Evolutionary conservation across 179 eudicot genomes (phyloP).

Genomic region (Beta macrorhiza): DNA sequence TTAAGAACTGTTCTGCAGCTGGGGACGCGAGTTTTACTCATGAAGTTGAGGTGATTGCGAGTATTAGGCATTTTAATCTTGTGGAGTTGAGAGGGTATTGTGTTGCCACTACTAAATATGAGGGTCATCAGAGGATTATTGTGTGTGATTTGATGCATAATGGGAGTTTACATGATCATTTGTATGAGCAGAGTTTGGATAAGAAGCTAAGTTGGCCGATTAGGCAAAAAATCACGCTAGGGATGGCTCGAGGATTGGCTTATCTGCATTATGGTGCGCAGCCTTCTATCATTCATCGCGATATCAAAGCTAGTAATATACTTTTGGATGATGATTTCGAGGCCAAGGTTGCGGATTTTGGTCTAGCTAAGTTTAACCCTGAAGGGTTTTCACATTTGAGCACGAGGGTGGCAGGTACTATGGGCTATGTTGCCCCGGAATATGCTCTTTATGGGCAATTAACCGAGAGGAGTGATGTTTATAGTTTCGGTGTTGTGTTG

Average conservation of each 20-base stretch:
- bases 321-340: conserved; percentile 40
- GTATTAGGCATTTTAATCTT: conserved; percentile 76
- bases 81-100: conserved; percentile 74
- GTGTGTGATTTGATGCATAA: conserved; percentile 82
- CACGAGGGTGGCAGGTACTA: conserved; percentile 79
- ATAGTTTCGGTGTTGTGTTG: conserved; percentile 72
- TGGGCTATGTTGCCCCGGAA: conserved; percentile 91
- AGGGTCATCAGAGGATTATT: conserved; percentile 80
- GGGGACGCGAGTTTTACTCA: conserved; percentile 71
- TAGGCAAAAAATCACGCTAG: conserved; percentile 63
- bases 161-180: conserved; percentile 77
- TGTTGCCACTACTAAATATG: conserved; percentile 54
- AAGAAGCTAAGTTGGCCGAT: conserved; percentile 64
- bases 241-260: conserved; percentile 74
- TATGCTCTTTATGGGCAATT: conserved; percentile 75
- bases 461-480: conserved; percentile 78
- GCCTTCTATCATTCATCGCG: conserved; percentile 68
- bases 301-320: conserved; percentile 68
- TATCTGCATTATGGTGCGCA: conserved; percentile 76
- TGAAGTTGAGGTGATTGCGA: conserved; percentile 82
- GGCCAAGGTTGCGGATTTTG: conserved; percentile 45
- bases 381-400: conserved; percentile 65
- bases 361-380: conserved; percentile 43
- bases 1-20: conserved; percentile 71
- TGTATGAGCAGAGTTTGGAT: conserved; percentile 38